These are phyloP conservation scores for Cardamine resedifolia DNA, from an alignment of 345 rosid species.

Conservation along the genomic window DNA sequence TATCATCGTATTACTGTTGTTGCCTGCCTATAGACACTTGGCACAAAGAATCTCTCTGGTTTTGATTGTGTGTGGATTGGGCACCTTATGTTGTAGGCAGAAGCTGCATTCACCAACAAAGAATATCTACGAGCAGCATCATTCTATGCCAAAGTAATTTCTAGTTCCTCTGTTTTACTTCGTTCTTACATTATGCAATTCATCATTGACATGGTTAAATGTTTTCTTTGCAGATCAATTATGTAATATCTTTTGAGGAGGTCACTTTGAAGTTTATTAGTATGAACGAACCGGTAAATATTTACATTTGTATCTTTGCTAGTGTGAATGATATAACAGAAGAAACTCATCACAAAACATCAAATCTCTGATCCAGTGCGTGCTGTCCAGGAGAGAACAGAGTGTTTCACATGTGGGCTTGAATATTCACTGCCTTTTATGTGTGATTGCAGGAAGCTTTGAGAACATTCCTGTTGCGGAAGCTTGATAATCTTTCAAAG, in stretches of 20 bases:
- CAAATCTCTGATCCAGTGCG: not conserved
- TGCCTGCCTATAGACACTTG: conserved; percentile 4
- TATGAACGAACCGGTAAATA: conserved; percentile 71
- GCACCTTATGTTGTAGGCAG: conserved; percentile 72
- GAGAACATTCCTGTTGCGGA: conserved; percentile 86
- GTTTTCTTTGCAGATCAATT: conserved; percentile 67
- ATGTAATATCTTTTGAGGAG: conserved; percentile 91
- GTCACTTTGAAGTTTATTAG: conserved; percentile 88
- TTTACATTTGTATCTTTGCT: conserved; percentile 7
- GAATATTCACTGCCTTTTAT: conserved; percentile 9
- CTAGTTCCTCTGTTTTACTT: conserved; percentile 23
- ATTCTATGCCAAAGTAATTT: conserved; percentile 84
- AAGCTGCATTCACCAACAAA: conserved; percentile 76
- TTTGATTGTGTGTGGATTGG: conserved; percentile 34
- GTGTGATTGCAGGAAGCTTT: conserved; percentile 84
- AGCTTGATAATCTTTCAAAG: conserved; percentile 91
- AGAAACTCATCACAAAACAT: conserved; percentile 9
- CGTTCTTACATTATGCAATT: conserved; percentile 10
- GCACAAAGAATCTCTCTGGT: conserved; percentile 19
- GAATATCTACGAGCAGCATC: conserved; percentile 95
- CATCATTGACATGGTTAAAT: conserved; percentile 24
- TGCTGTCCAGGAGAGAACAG: conserved; percentile 7
- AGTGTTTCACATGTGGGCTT: conserved; percentile 4
- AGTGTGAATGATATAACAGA: not conserved
- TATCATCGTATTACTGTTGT: not conserved